Base-by-base conservation (phyloP, 2,329 filamentous ascomycete genomes). In the Beauveria brongniartii region DNA sequence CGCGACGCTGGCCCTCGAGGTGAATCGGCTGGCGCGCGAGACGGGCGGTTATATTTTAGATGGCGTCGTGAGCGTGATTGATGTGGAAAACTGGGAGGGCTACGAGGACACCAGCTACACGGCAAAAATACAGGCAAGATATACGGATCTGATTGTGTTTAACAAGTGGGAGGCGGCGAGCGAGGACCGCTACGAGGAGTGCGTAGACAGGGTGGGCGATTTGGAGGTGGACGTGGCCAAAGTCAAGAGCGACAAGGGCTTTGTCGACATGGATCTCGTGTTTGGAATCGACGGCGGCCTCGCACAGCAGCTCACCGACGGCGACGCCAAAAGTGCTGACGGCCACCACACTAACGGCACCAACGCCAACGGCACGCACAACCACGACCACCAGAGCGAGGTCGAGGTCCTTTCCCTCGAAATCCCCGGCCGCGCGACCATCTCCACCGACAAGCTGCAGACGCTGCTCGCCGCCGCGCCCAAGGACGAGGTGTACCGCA, bases 401-500 rank as follows among this genome's bases (percentile, higher is more conserved):
- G 92, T 97, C 26, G 93, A 97, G 71, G 93, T 97, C 3, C 77
- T 97, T 1, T 95, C 90, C 2, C 80, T 96, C n/a, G 85, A 87
- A 7, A 75, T 96, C 56, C 79, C 66, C 37, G 68, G 68, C 66
- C 43, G 18, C 30, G n/a, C 73, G 1, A 72, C 75, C 18, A 77
- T 84, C 26, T 80, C 85, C 34, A 78, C 85, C 0, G 78, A 84
- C 61, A 81, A 88, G 64, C 80, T 96, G 8, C 79, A 86, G 61
- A 76, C 77, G 10, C 77, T 97, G 2, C 81, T 97, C 37, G 78
- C 81, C 52, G 75, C 84, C 0, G 89, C 93, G 0, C 89, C 92
- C 1, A 96, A 95, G 71, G 94, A 99, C 65, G 92, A 97, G 70
- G 85, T 96, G 10, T 99, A 97, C 75, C 86, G 94, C 61, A 97